These are phyloP conservation scores for Mycena maculata DNA, from an alignment of 768 basidiomycete genomes.

Conservation along the genomic window DNA sequence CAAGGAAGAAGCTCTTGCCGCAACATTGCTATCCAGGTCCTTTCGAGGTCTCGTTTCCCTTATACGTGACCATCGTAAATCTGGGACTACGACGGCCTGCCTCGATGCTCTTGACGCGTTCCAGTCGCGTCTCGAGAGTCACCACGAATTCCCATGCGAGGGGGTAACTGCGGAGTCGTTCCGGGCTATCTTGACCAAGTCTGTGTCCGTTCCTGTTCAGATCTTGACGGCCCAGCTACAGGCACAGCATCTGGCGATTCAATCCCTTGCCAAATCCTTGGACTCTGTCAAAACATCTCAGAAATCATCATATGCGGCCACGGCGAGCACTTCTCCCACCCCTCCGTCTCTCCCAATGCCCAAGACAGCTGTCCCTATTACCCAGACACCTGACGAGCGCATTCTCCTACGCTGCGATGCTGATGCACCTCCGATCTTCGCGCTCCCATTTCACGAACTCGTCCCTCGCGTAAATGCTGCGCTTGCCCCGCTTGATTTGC, in stretches of 20 bases:
- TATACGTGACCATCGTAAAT: background rate
- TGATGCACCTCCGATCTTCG: background rate
- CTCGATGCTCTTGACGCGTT: background rate
- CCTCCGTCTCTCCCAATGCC: background rate
- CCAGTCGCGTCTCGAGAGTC: background rate
- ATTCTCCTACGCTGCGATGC: background rate
- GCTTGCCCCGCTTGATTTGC: background rate
- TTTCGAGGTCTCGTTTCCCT: background rate
- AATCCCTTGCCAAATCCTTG: background rate
- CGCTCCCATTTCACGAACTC: background rate
- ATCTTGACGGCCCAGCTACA: background rate
- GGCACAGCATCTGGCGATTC: background rate
- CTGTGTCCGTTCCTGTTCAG: background rate
- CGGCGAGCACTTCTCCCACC: background rate
- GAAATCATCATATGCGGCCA: background rate
- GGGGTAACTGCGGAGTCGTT: background rate
- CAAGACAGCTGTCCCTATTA: background rate
- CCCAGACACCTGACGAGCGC: conserved; percentile 1
- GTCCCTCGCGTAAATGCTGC: background rate
- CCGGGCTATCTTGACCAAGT: background rate
- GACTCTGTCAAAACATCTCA: background rate
- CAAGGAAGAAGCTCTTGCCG: background rate
- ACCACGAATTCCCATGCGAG: background rate
- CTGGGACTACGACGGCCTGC: background rate
- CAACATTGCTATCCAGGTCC: background rate